Base-by-base conservation (phyloP, 2,329 filamentous ascomycete genomes). In the Aspergillus luchuensis region DNA sequence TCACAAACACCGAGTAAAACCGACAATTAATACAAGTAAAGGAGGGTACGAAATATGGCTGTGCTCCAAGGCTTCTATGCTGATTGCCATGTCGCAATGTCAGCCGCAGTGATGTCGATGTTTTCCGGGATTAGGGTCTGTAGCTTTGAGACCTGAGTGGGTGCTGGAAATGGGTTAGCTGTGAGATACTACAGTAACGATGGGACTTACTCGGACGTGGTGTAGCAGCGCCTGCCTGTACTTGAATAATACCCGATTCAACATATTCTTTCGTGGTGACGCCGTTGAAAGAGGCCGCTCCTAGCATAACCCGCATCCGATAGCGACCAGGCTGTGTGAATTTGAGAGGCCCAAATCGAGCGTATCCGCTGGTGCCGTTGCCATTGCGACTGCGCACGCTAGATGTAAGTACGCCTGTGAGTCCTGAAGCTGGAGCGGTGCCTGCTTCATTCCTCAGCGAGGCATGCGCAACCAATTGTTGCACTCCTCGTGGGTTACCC, bases 351-450 rank as follows among this genome's bases (percentile, higher is more conserved):
- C 63, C 66, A 49, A 74, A 71, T 19, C 65, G 67, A 23, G 71
- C 72, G 50, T 71, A 74, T 11, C 73, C 73, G 48, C 65, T 72
- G 21, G 62, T 70, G 6, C 71, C 64, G 21, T 69, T 73, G 13
- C 71, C 71, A 41, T 59, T 59, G 45, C 69, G 68, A 51, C 71
- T 74, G 58, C 71, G 68, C n/a, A 74, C 71, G 17, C 69, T 75
- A 8, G 72, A 70, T 5, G 73, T 73, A 21, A 73, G 63, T 33
- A 55, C 69, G 13, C 73, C 73, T 4, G 65, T 62, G 28, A 74
- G 56, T 6, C 70, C 70, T 15, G 60, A 15, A 1, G 65, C 63
- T 21, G 68, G 48, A 10, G 52, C 62, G 10, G 65, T 62, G 13
- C 71, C 67, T 7, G 67, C 23, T 59, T 74, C 73, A 19, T 70